phyloP scores from a whole-genome alignment of 2,329 filamentous ascomycete species.

The Fusarium anguioides region DNA sequence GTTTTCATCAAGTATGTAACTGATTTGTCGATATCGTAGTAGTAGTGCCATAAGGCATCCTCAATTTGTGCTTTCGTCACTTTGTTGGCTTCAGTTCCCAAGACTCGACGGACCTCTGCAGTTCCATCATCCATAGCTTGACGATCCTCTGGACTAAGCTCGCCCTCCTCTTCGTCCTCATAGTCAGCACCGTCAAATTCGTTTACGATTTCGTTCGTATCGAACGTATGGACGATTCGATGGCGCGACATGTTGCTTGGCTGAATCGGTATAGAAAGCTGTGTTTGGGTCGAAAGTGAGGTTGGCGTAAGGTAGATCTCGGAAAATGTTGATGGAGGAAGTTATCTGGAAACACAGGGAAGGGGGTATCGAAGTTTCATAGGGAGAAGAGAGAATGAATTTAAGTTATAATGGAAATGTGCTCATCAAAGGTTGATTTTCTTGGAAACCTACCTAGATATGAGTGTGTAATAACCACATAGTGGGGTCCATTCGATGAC shows the following conservation, averaged over 20 bases:
- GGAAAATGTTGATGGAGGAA: background rate
- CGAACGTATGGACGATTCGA: constrained; percentile 55
- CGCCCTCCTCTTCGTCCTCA: constrained; percentile 58
- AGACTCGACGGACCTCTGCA: constrained; percentile 70
- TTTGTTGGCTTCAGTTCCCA: constrained; percentile 70
- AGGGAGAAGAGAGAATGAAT: background rate
- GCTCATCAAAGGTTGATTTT: background rate
- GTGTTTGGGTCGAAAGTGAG: background rate
- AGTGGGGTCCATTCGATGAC: constrained; percentile 39
- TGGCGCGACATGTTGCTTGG: constrained; percentile 42
- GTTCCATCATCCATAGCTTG: constrained; percentile 72
- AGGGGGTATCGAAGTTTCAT: background rate
- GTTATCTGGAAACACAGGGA: background rate
- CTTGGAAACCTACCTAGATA: background rate
- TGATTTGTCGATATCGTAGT: constrained; percentile 89
- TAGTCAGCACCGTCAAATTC: constrained; percentile 62
- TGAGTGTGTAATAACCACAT: constrained; percentile 23
- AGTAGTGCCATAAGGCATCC: constrained; percentile 95
- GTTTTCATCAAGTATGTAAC: constrained; percentile 82
- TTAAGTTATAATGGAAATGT: background rate
- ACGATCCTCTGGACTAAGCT: constrained; percentile 61
- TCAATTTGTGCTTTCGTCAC: constrained; percentile 77
- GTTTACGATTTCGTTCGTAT: constrained; percentile 60
- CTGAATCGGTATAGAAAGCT: background rate
- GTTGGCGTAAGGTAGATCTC: background rate